These are phyloP conservation scores for Gillenia trifoliata DNA, from an alignment of 306 rosid species.

Conservation along the genomic window DNA sequence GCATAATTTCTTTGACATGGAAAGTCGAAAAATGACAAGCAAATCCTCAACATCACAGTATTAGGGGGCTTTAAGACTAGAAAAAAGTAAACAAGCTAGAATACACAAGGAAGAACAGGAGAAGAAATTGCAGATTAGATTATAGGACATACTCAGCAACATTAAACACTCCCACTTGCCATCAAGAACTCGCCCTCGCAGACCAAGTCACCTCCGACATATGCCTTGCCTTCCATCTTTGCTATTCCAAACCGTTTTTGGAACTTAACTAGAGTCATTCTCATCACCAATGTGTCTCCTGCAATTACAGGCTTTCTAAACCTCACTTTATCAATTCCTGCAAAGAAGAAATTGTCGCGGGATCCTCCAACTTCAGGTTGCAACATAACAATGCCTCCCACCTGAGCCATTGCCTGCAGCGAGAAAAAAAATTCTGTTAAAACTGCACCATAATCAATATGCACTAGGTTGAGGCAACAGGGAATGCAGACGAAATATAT, in stretches of 20 bases:
- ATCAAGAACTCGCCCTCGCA: conserved; percentile 89
- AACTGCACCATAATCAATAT: neutral
- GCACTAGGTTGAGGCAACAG: neutral
- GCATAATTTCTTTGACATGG: neutral
- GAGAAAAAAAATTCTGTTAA: conserved; percentile 13
- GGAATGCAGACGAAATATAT: neutral
- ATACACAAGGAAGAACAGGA: neutral
- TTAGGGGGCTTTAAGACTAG: neutral
- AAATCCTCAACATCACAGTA: neutral
- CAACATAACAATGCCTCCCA: conserved; percentile 88
- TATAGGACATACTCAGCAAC: conserved; percentile 6
- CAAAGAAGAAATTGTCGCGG: conserved; percentile 79
- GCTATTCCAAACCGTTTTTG: conserved; percentile 88
- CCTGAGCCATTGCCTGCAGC: conserved; percentile 92
- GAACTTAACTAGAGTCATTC: conserved; percentile 79
- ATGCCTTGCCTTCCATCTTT: conserved; percentile 94
- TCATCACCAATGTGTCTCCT: conserved; percentile 89
- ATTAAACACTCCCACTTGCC: conserved; percentile 51
- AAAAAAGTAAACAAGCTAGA: neutral
- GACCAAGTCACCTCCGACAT: conserved; percentile 85
- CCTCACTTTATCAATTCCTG: conserved; percentile 88
- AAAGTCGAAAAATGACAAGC: neutral
- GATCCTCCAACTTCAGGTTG: conserved; percentile 92
- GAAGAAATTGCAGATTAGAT: neutral
- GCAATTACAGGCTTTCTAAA: conserved; percentile 89